A percentile compares a stretch with the other conserved stretches of the same genome.
phyloP scores from a whole-genome alignment of 352 stramenopile species.

The Globisporangium emineosum region DNA sequence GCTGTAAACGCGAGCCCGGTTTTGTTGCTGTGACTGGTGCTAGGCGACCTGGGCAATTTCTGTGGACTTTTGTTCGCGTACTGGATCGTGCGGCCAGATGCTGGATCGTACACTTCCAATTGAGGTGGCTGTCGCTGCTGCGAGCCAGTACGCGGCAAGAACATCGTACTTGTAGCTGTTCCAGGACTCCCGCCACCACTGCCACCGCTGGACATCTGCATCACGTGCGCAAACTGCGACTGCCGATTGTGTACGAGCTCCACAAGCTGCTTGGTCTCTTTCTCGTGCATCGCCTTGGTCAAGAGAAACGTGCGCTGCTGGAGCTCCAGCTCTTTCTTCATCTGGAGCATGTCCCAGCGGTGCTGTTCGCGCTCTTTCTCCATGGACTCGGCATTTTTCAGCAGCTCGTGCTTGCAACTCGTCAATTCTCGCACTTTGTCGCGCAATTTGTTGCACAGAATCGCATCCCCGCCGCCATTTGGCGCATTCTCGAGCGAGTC shows the following conservation, averaged over 20 bases:
- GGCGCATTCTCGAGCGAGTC: constrained; percentile 35
- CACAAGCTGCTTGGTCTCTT: constrained; percentile 62
- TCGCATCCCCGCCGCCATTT: constrained; percentile 38
- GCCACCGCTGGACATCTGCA: constrained; percentile 19
- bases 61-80: constrained; percentile 21
- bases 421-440: constrained; percentile 25
- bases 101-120: constrained; percentile 38
- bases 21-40: not conserved
- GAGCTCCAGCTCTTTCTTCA: constrained; percentile 29
- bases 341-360: constrained; percentile 33
- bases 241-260: constrained; percentile 38
- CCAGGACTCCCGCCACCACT: not conserved
- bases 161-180: not conserved
- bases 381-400: constrained; percentile 22
- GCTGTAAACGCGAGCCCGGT: not conserved
- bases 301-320: constrained; percentile 38
- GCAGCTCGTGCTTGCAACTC: constrained; percentile 22
- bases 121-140: not conserved
- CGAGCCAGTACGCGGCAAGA: not conserved
- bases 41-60: constrained; percentile 2
- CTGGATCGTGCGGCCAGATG: constrained; percentile 34
- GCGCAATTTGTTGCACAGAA: constrained; percentile 54
- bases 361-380: constrained; percentile 31
- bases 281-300: constrained; percentile 66
- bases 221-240: constrained; percentile 35